phyloP scores from a whole-genome alignment of 441 rosid genomes.

The Aquilaria agallochum region DNA sequence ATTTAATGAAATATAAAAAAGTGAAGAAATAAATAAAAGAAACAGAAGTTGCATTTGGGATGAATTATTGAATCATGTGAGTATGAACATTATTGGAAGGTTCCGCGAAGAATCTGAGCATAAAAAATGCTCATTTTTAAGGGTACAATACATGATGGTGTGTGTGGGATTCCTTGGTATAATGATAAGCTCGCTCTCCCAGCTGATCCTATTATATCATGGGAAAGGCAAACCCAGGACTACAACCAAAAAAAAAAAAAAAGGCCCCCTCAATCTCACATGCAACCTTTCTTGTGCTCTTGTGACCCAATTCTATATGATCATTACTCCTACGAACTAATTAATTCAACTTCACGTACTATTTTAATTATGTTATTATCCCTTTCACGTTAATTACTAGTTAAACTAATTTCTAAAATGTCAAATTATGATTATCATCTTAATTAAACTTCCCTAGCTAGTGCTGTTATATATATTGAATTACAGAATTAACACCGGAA shows the following conservation, averaged over 20 bases:
- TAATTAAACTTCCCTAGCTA: too few relatives aligned
- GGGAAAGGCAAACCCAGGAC: conserved; percentile 5
- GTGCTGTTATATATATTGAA: too few relatives aligned
- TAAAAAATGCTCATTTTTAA: not conserved
- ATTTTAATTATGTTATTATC: too few relatives aligned
- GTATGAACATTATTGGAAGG: conserved; percentile 27
- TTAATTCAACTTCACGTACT: too few relatives aligned
- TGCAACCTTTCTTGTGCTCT: conserved; percentile 12
- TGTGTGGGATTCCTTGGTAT: not conserved
- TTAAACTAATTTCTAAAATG: too few relatives aligned
- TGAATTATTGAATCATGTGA: conserved; percentile 44
- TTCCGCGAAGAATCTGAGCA: conserved; percentile 32
- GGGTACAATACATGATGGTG: conserved; percentile 1
- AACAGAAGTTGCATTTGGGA: not conserved
- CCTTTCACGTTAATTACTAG: too few relatives aligned
- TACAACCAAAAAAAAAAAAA: not conserved
- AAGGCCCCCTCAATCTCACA: too few relatives aligned
- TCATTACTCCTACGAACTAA: too few relatives aligned
- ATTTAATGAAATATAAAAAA: too few relatives aligned
- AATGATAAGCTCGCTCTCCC: conserved; percentile 7
- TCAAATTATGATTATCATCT: too few relatives aligned
- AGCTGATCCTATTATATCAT: conserved; percentile 7
- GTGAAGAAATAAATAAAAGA: not conserved
- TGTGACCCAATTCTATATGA: too few relatives aligned
- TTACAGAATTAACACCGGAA: too few relatives aligned